Evolutionary conservation across 2,329 filamentous ascomycete genomes (phyloP).

Genomic region (Venturia aucupariae): DNA sequence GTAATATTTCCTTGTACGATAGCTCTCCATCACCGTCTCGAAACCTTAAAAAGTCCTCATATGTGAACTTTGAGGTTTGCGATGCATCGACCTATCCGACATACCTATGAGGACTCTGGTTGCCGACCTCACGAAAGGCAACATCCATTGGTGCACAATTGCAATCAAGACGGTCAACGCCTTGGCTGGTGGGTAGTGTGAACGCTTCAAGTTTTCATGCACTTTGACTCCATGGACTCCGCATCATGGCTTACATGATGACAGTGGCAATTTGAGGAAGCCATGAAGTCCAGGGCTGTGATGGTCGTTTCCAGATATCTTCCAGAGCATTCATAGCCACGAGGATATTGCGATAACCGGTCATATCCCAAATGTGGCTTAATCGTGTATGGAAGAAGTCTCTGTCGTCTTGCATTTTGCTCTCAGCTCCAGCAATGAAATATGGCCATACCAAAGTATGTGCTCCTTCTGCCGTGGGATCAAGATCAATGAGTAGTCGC

Average conservation of each 20-base stretch:
- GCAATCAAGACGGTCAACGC: no score
- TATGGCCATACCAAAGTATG: constrained; percentile 9
- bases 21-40: no score
- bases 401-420: background rate
- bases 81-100: no score
- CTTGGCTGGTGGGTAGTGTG: no score
- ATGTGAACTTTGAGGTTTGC: no score
- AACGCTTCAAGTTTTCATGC: no score
- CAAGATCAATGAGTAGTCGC: background rate
- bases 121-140: no score
- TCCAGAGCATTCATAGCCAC: constrained; percentile 2
- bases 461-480: background rate
- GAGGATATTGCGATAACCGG: constrained; percentile 1
- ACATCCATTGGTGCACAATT: no score
- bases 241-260: constrained; percentile 9
- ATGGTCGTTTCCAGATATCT: background rate
- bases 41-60: no score
- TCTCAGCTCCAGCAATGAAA: background rate
- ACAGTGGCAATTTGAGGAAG: background rate
- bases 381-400: constrained; percentile 1
- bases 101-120: no score
- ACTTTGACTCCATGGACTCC: no score
- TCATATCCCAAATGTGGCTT: background rate
- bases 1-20: no score
- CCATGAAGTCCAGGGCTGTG: background rate